phyloP scores from a whole-genome alignment of 225 moss, liverwort and hornwort species.

The Rhytidiadelphus loreus region DNA sequence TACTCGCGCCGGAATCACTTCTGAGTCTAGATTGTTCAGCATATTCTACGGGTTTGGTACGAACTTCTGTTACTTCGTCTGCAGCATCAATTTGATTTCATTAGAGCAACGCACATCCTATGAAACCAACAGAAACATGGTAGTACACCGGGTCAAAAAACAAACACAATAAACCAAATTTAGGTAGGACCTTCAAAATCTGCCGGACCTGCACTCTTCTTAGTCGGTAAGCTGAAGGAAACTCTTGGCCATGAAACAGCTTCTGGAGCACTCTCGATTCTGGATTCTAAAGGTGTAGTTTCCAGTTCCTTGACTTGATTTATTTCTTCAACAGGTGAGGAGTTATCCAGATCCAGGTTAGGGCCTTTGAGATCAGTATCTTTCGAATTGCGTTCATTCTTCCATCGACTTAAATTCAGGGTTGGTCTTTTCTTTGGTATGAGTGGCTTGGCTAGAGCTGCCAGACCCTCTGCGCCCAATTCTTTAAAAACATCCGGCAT shows the following conservation, averaged over 20 bases:
- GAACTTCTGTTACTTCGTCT: too few species aligned
- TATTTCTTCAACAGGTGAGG: background rate
- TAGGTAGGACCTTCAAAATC: background rate
- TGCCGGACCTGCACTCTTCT: background rate
- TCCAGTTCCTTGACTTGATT: background rate
- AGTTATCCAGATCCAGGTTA: background rate
- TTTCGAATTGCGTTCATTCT: conserved; percentile 9
- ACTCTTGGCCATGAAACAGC: conserved; percentile 15
- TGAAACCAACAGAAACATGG: background rate
- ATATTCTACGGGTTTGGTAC: too few species aligned
- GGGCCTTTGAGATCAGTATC: background rate
- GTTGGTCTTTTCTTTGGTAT: conserved; percentile 27
- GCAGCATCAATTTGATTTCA: too few species aligned
- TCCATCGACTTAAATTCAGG: conserved; percentile 39
- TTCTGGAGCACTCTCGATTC: background rate
- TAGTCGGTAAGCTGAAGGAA: conserved; percentile 23
- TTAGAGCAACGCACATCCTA: too few species aligned
- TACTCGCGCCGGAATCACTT: too few species aligned
- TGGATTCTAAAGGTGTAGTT: background rate
- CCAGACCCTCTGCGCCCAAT: conserved; percentile 30
- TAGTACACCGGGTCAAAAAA: background rate
- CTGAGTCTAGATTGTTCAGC: too few species aligned
- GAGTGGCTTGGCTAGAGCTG: conserved; percentile 43
- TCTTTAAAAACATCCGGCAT: conserved; percentile 52
- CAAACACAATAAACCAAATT: background rate